Percentiles rank a stretch among this genome's conserved stretches.
Conservation (phyloP, 2,329 filamentous ascomycete species). For the Monilinia fructigena region DNA sequence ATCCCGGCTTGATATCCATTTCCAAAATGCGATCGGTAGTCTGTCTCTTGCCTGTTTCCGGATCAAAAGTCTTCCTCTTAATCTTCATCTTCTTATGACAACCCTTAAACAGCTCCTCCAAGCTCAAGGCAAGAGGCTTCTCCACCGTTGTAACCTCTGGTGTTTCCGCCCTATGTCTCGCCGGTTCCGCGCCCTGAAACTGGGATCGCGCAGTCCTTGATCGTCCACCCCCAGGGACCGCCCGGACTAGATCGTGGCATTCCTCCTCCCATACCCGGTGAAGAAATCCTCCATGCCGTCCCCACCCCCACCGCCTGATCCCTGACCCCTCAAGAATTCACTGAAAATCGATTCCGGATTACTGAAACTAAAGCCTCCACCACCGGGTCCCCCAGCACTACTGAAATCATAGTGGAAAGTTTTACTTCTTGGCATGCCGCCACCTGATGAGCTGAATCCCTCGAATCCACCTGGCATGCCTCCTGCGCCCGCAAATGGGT, state of each 20-base stretch:
- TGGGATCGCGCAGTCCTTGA: slow-evolving; percentile 43
- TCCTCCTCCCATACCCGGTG: slow-evolving; percentile 24
- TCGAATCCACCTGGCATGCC: slow-evolving; percentile 54
- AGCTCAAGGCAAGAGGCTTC: slow-evolving; percentile 71
- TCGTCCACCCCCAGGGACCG: slow-evolving; percentile 49
- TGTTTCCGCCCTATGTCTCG: slow-evolving; percentile 49
- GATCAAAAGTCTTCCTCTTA: slow-evolving; percentile 92
- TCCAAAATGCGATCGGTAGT: slow-evolving; percentile 88
- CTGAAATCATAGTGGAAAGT: slow-evolving; percentile 51
- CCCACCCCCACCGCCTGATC: slow-evolving; percentile 42
- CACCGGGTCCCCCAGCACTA: slow-evolving; percentile 46
- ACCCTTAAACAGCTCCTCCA: slow-evolving; percentile 88
- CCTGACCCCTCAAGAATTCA: slow-evolving; percentile 69
- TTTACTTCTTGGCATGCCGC: slow-evolving; percentile 52
- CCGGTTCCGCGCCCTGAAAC: slow-evolving; percentile 41
- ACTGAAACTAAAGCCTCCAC: slow-evolving; percentile 75
- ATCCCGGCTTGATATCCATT: slow-evolving; percentile 90
- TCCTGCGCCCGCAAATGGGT: slow-evolving; percentile 59
- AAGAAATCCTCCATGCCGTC: slow-evolving; percentile 57
- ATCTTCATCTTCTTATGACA: slow-evolving; percentile 97
- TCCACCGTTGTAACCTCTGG: slow-evolving; percentile 91
- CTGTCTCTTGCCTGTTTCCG: slow-evolving; percentile 73
- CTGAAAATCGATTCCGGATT: slow-evolving; percentile 81
- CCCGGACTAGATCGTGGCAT: slow-evolving; percentile 45
- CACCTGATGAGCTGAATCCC: slow-evolving; percentile 46